Percentiles rank a stretch among this genome's conserved stretches.
Evolutionary conservation across 139 green algal genomes (phyloP).

Genomic region (Trebouxia sp.): DNA sequence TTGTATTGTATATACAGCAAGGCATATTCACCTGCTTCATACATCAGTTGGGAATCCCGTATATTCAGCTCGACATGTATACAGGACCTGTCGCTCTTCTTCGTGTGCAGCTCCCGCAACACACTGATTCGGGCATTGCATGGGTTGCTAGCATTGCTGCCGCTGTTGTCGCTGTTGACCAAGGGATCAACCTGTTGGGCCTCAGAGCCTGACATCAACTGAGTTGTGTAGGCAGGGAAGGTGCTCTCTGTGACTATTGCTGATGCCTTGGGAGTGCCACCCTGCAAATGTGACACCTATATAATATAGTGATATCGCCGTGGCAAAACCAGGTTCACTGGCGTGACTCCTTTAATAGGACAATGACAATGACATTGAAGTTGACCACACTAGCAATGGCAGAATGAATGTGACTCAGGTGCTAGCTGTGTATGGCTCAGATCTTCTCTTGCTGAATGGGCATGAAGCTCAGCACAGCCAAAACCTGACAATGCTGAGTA

Average conservation of each 20-base stretch:
- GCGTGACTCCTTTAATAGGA: too few species aligned
- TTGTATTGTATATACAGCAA: too few species aligned
- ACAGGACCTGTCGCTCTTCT: conserved; percentile 78
- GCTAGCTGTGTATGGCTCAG: too few species aligned
- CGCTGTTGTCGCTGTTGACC: background rate
- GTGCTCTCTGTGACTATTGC: conserved; percentile 17
- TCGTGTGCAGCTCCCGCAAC: conserved; percentile 83
- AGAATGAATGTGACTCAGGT: background rate
- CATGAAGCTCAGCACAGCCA: background rate
- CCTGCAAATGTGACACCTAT: too few species aligned
- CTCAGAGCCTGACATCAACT: conserved; percentile 42
- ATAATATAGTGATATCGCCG: too few species aligned
- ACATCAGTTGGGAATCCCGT: conserved; percentile 36
- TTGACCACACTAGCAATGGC: background rate
- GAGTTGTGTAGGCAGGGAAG: conserved; percentile 53
- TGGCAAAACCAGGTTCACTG: too few species aligned
- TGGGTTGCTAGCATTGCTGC: conserved; percentile 46
- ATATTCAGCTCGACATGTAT: conserved; percentile 94
- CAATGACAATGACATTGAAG: background rate
- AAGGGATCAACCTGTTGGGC: conserved; percentile 27
- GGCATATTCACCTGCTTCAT: conserved; percentile 89
- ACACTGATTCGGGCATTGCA: conserved; percentile 58
- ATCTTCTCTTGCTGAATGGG: background rate
- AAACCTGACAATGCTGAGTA: background rate
- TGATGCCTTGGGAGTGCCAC: background rate